phyloP scores from a whole-genome alignment of 441 rosid genomes.

The Eugenia klotzschiana region DNA sequence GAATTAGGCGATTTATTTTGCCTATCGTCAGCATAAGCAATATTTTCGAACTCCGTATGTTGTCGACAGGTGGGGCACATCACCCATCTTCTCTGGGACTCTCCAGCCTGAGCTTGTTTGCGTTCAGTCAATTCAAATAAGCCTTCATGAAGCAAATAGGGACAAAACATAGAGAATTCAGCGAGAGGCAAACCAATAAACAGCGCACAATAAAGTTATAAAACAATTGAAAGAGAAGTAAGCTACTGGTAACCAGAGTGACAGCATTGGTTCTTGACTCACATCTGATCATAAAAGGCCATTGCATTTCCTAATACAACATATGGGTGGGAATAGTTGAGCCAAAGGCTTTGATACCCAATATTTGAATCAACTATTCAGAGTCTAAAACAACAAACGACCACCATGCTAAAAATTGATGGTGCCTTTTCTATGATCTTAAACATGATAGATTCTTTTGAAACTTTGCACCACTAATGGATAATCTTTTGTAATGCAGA shows the following conservation, averaged over 20 bases:
- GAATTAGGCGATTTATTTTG: slow-evolving; percentile 18
- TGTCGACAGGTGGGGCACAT: slow-evolving; percentile 95
- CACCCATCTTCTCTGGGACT: slow-evolving; percentile 49
- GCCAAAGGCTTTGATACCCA: background rate
- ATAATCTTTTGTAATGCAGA: background rate
- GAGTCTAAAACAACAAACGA: background rate
- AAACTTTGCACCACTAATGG: background rate
- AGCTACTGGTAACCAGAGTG: background rate
- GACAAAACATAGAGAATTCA: background rate
- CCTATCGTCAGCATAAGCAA: slow-evolving; percentile 77
- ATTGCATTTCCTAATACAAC: background rate
- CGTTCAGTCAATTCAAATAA: slow-evolving; percentile 73
- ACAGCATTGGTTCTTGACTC: background rate
- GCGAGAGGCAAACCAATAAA: background rate
- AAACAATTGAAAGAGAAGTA: background rate
- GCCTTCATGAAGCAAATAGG: slow-evolving; percentile 29
- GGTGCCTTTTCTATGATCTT: background rate
- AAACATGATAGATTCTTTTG: background rate
- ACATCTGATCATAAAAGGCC: background rate
- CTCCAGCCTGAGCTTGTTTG: slow-evolving; percentile 21
- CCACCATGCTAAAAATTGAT: background rate
- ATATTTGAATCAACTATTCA: background rate
- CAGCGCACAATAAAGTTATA: background rate
- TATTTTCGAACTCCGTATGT: slow-evolving; percentile 66
- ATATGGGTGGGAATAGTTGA: background rate